Percentiles rank a stretch among this genome's conserved stretches.
Conservation (phyloP, 2,329 filamentous ascomycete genomes). For the Paecilomyces fulvus region DNA sequence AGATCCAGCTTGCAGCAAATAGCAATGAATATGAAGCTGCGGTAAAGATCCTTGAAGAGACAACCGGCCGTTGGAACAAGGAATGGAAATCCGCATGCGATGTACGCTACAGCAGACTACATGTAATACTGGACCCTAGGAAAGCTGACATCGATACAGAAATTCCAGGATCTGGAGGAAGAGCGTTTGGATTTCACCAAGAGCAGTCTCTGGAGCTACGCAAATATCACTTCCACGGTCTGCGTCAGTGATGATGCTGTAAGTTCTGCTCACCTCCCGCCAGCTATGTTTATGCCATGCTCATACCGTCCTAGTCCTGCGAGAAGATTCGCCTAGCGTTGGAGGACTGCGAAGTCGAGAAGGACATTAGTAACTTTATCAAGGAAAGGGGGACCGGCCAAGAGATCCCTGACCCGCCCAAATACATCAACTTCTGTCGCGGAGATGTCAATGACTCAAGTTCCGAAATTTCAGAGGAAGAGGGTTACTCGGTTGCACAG, state of each 20-base stretch:
- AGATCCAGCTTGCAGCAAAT: conserved; percentile 83
- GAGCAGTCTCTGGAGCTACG: conserved; percentile 95
- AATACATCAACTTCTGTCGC: conserved; percentile 97
- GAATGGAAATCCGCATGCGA: conserved; percentile 97
- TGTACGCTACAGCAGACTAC: conserved; percentile 28
- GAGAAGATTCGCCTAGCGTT: conserved; percentile 91
- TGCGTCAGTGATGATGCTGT: conserved; percentile 91
- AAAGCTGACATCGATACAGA: conserved; percentile 42
- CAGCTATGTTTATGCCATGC: neutral
- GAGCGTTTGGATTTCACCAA: conserved; percentile 95
- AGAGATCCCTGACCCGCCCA: conserved; percentile 93
- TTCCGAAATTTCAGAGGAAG: conserved; percentile 81
- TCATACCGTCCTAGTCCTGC: conserved; percentile 52
- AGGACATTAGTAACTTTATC: conserved; percentile 86
- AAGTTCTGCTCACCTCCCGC: conserved; percentile 16
- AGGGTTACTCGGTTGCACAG: conserved; percentile 90
- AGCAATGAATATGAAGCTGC: conserved; percentile 91
- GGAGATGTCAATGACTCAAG: conserved; percentile 67
- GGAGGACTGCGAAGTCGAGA: conserved; percentile 94
- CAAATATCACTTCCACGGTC: conserved; percentile 92
- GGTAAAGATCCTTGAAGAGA: conserved; percentile 89
- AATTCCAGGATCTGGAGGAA: conserved; percentile 98
- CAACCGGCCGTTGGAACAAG: conserved; percentile 89
- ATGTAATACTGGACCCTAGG: conserved; percentile 5
- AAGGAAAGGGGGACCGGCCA: conserved; percentile 82